Percentiles rank a stretch among this genome's conserved stretches.
Conservation (phyloP, 495 filamentous ascomycete species). For the Choiromyces venosus region DNA sequence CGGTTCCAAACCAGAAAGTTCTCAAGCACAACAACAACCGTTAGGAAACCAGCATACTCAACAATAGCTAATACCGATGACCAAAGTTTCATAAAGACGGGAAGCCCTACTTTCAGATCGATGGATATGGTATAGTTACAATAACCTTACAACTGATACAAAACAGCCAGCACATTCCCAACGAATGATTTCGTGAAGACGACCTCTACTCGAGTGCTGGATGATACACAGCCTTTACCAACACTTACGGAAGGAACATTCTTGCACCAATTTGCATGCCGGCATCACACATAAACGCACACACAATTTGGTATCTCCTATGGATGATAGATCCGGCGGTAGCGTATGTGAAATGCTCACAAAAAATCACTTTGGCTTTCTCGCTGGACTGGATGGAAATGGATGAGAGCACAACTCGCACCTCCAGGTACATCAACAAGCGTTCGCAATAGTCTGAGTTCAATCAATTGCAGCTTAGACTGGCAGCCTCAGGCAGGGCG, state of each 20-base stretch:
- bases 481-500: not conserved
- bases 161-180: slow-evolving; percentile 24
- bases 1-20: slow-evolving; percentile 19
- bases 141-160: slow-evolving; percentile 10
- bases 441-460: not conserved
- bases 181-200: not conserved
- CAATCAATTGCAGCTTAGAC: not conserved
- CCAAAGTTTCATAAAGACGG: not conserved
- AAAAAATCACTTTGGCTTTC: not conserved
- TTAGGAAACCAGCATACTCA: not conserved
- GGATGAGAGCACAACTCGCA: not conserved
- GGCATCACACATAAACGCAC: not conserved
- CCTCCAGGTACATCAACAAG: not conserved
- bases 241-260: not conserved
- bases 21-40: not conserved
- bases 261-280: not conserved
- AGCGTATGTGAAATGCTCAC: not conserved
- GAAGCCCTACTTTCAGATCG: not conserved
- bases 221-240: not conserved
- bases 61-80: not conserved
- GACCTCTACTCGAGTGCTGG: not conserved
- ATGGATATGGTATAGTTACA: not conserved
- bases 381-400: not conserved
- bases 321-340: not conserved
- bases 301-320: not conserved